phyloP scores from a whole-genome alignment of 2,329 filamentous ascomycete genomes.

The Stagonosporopsis chrysanthemi region DNA sequence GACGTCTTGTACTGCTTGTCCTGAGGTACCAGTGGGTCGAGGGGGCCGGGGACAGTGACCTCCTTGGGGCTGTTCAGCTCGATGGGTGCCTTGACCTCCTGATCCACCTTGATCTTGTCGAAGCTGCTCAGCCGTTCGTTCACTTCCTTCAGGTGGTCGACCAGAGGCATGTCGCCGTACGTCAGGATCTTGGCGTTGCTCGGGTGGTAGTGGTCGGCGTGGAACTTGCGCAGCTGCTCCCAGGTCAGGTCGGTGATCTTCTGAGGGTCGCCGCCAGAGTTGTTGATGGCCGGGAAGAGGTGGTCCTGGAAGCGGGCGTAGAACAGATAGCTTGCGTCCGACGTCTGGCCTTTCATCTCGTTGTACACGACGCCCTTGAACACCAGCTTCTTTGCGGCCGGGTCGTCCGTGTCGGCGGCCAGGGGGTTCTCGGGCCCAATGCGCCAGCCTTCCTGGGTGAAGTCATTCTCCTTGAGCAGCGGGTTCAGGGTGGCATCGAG shows the following conservation, averaged over 20 bases:
- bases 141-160: slow-evolving; percentile 80
- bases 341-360: slow-evolving; percentile 99
- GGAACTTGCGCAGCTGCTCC: slow-evolving; percentile 85
- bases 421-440: slow-evolving; percentile 88
- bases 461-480: slow-evolving; percentile 87
- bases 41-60: slow-evolving; percentile 78
- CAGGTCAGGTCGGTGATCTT: slow-evolving; percentile 97
- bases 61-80: slow-evolving; percentile 72
- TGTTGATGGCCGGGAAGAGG: slow-evolving; percentile 92
- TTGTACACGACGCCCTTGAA: slow-evolving; percentile 99
- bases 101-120: slow-evolving; percentile 72
- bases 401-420: slow-evolving; percentile 52
- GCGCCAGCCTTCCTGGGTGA: slow-evolving; percentile 95
- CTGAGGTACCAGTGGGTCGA: slow-evolving; percentile 84
- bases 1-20: slow-evolving; percentile 95
- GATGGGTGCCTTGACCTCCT: slow-evolving; percentile 78
- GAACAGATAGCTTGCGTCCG: slow-evolving; percentile 93
- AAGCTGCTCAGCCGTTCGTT: slow-evolving; percentile 78
- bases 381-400: slow-evolving; percentile 72
- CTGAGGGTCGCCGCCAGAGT: slow-evolving; percentile 94
- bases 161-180: slow-evolving; percentile 90
- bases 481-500: slow-evolving; percentile 93
- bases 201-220: slow-evolving; percentile 92
- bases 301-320: slow-evolving; percentile 96
- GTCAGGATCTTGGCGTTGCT: slow-evolving; percentile 97